These are phyloP conservation scores for Tuber calosporum DNA, from an alignment of 495 filamentous ascomycete species.

Conservation along the genomic window DNA sequence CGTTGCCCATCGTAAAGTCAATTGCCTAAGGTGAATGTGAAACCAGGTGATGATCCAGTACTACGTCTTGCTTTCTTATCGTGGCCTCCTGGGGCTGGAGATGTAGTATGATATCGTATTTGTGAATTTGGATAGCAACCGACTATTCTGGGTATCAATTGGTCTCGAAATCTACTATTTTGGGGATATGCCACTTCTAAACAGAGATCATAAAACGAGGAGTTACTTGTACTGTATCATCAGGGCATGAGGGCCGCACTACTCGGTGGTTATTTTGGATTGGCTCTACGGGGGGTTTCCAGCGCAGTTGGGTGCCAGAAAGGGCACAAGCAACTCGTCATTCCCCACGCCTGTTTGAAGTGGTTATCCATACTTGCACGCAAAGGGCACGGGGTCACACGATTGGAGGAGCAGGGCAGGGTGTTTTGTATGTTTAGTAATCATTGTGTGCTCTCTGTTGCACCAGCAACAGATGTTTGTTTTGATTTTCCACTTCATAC, in stretches of 20 bases:
- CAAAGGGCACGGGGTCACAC: not conserved
- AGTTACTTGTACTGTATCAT: not conserved
- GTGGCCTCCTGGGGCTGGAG: not conserved
- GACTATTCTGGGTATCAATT: not conserved
- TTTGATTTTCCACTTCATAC: conserved; percentile 12
- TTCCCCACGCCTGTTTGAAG: not conserved
- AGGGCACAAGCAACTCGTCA: not conserved
- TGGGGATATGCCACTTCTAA: not conserved
- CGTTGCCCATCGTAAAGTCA: not conserved
- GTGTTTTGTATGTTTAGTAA: not conserved
- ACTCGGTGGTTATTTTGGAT: not conserved
- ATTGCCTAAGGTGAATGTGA: not conserved
- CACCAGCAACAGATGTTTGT: conserved; percentile 9
- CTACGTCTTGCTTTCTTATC: not conserved
- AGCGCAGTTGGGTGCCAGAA: not conserved
- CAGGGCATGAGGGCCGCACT: not conserved
- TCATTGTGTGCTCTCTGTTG: not conserved
- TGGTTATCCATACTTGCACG: no score
- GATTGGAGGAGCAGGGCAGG: no score
- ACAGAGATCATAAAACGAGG: not conserved
- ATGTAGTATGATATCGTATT: not conserved
- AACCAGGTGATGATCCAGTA: not conserved
- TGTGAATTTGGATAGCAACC: not conserved
- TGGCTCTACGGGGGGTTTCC: not conserved
- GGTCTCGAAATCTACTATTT: not conserved